Conservation (phyloP, 768 basidiomycete species). For the Tephrocybe sp. region DNA sequence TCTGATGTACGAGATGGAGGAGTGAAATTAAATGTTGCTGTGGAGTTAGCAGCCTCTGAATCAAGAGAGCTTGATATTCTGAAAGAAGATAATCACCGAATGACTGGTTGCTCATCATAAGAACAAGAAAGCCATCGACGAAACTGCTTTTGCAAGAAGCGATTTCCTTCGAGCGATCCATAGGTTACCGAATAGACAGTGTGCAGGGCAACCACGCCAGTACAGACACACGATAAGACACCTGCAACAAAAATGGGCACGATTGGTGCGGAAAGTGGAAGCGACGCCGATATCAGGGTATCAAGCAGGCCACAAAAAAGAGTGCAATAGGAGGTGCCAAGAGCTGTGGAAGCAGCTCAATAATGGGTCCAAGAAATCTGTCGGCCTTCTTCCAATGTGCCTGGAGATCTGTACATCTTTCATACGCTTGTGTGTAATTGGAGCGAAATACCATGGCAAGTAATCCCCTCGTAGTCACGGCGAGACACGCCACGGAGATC, state of each 20-base stretch:
- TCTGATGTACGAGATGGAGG: no score
- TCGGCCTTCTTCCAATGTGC: conserved; percentile 11
- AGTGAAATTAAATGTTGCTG: no score
- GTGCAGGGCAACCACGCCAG: neutral
- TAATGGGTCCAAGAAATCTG: conserved; percentile 7
- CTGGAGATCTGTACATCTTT: conserved; percentile 13
- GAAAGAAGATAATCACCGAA: no score
- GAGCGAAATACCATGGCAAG: conserved; percentile 4
- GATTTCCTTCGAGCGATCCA: neutral
- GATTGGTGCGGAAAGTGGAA: neutral
- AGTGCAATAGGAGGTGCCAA: conserved; percentile 14
- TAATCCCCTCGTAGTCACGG: conserved; percentile 13
- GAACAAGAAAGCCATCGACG: no score
- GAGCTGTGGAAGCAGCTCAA: conserved; percentile 12
- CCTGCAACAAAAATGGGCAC: neutral
- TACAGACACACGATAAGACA: neutral
- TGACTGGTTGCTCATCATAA: no score
- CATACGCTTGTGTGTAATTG: neutral
- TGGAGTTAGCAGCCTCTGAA: no score
- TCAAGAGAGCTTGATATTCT: no score
- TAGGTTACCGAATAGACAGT: neutral
- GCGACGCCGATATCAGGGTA: conserved; percentile 8
- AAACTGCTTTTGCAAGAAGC: neutral
- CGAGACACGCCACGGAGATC: conserved; percentile 18
- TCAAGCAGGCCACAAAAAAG: conserved; percentile 16